phyloP scores from a whole-genome alignment of 306 rosid species.

The Fagus crenata region DNA sequence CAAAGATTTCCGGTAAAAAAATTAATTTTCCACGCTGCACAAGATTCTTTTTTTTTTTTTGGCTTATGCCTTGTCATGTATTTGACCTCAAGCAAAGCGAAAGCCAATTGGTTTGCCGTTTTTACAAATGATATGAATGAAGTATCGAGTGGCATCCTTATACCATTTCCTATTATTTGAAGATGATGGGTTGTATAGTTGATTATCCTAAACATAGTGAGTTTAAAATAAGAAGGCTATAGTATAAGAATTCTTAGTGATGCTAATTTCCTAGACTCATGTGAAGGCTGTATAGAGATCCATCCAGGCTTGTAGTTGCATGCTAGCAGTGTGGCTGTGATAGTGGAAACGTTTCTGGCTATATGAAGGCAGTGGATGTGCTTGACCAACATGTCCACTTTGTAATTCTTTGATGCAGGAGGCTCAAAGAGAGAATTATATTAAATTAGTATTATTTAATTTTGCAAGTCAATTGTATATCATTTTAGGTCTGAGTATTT shows the following conservation, averaged over 20 bases:
- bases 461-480: too few species aligned
- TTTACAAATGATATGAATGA: background rate
- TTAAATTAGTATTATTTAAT: too few species aligned
- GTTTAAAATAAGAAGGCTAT: background rate
- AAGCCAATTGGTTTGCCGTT: background rate
- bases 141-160: background rate
- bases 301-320: too few species aligned
- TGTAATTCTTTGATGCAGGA: background rate
- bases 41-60: background rate
- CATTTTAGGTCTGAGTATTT: too few species aligned
- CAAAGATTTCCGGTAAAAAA: slow-evolving; percentile 88
- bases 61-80: background rate
- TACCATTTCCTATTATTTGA: background rate
- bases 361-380: background rate
- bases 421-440: too few species aligned
- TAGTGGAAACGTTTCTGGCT: background rate
- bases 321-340: background rate
- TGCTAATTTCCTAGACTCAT: background rate
- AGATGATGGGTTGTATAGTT: background rate
- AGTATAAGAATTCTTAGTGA: background rate
- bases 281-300: background rate
- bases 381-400: background rate
- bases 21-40: slow-evolving; percentile 20
- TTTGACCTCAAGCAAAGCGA: background rate
- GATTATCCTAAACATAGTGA: background rate